Evolutionary conservation across 2,329 filamentous ascomycete genomes (phyloP), one percentile per base, ranked within the genome.

Genomic region (Colletotrichum tropicicola): DNA sequence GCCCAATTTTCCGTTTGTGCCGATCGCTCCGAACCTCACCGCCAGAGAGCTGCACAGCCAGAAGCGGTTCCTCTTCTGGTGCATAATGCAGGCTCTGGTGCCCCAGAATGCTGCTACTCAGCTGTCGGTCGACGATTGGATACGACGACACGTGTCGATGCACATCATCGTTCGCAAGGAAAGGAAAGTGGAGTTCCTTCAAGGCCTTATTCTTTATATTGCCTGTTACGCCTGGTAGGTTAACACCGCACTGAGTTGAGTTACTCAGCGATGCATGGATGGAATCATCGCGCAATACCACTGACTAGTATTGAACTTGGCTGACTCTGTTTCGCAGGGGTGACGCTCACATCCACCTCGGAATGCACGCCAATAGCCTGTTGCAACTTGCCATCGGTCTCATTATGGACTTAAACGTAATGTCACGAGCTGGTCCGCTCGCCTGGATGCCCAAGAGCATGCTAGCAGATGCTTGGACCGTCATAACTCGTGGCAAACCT

Each of bases 211-310:
- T 1, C 27, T 81, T 1, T 74, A 75, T 19, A 47, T 80, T 3
- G 76, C 73, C 1, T 81, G 78, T 77, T 79, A 59, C 2, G 77
- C 73, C 1, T 82, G 79, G 80, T 79, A 52, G 59, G 73, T 59
- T 2, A n/a, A 9, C 5, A 6, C n/a, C 13, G 15, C n/a, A 8
- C 32, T 35, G 5, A 35, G 32, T 15, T n/a, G 12, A 35, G 30
- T 32, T 32, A 2, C 30, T 8, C 30, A 9, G 2, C 30, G 9
- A 32, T 32, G n/a, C 30, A 32, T 12, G 30, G 30, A 32, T 8
- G 30, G 13, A 12, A 32, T 32, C 30, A 32, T n/a, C n/a, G n/a
- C n/a, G n/a, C 7, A 2, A 23, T 13, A 8, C 15, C 3, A 7
- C 45, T 62, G 3, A 57, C 5, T 3, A 13, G 3, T 10, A 19